phyloP scores from a whole-genome alignment of 179 eudicot genomes.

The Silene coronaria region DNA sequence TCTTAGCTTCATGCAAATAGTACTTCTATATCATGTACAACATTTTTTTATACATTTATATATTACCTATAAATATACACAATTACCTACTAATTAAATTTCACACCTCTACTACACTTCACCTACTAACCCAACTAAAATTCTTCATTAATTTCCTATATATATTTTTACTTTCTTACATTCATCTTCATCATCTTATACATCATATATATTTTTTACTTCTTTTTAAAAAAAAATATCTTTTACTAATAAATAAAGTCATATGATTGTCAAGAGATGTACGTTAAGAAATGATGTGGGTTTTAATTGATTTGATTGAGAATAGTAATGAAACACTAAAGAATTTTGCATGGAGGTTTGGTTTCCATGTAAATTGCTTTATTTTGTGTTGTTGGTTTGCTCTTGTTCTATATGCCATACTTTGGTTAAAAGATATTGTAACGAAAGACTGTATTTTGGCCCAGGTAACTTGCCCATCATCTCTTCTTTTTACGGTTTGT shows the following conservation, averaged over 20 bases:
- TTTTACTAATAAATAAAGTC: background rate
- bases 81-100: constrained; percentile 13
- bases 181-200: constrained; percentile 1
- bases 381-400: constrained; percentile 10
- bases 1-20: background rate
- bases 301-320: background rate
- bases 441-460: no score
- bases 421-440: no score
- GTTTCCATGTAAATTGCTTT: constrained; percentile 18
- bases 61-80: no score
- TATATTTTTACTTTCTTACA: no score
- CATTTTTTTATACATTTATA: no score
- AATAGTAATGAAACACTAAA: background rate
- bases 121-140: constrained; percentile 56
- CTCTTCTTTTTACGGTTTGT: no score
- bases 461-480: no score
- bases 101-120: constrained; percentile 57
- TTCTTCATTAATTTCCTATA: background rate
- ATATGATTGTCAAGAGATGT: background rate
- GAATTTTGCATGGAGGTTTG: constrained; percentile 24
- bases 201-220: no score
- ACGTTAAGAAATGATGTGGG: background rate
- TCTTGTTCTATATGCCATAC: constrained; percentile 1
- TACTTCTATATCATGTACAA: background rate
- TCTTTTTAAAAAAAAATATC: no score